A percentile compares a stretch with the other conserved stretches of the same genome.
Evolutionary conservation across 768 basidiomycete genomes (phyloP).

Genomic region (Gloeopeniophorella convolvens): DNA sequence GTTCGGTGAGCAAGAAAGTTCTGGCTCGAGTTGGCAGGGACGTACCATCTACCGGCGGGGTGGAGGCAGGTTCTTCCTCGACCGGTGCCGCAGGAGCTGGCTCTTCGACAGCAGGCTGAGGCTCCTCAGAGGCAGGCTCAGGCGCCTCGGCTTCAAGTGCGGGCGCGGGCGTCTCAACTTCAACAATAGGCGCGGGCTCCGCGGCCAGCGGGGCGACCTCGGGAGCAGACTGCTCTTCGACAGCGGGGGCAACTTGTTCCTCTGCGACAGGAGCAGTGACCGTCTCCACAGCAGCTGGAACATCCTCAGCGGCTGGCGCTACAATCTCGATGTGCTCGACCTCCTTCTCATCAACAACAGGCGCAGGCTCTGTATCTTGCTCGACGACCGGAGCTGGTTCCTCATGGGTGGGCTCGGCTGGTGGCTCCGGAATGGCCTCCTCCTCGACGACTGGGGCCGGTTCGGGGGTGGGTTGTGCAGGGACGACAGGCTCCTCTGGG

Average conservation of each 20-base stretch:
- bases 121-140: background rate
- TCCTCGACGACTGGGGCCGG: conserved; percentile 1
- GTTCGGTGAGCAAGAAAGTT: background rate
- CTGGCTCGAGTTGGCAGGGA: background rate
- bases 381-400: background rate
- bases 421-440: background rate
- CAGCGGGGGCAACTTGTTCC: background rate
- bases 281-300: background rate
- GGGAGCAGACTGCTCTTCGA: background rate
- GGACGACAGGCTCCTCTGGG: background rate
- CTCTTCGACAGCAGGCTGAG: background rate
- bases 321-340: too few species aligned
- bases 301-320: background rate
- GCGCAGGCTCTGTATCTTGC: background rate
- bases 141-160: background rate
- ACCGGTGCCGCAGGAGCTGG: background rate
- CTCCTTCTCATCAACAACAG: too few species aligned
- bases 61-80: background rate
- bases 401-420: conserved; percentile 1
- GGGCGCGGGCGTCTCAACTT: background rate
- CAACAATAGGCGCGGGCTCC: background rate
- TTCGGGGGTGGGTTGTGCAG: background rate
- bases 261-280: too few species aligned
- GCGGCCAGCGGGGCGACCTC: background rate
- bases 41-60: conserved; percentile 4